These are phyloP conservation scores for Eimeria tenella DNA, from an alignment of 169 alveolate species.

Conservation along the genomic window DNA sequence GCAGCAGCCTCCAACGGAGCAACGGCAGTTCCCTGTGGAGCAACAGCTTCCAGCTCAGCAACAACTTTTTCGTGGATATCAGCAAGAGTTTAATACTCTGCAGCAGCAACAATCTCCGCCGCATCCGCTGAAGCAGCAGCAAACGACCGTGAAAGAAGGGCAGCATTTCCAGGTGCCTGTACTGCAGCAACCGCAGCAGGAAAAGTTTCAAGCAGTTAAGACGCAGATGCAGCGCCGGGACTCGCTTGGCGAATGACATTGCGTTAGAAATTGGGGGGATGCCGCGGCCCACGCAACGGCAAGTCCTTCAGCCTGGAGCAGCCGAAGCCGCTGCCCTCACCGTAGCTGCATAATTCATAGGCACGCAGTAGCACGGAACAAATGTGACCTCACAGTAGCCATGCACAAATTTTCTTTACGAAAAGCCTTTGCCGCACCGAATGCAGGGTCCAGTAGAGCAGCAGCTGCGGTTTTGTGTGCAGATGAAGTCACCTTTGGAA, in stretches of 20 bases:
- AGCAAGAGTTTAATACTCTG: constrained; percentile 18
- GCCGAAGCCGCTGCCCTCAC: no score
- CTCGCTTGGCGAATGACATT: no score
- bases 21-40: constrained; percentile 22
- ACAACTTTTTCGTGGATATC: constrained; percentile 1
- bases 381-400: no score
- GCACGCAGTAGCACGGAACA: no score
- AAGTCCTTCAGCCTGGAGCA: not conserved
- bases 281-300: not conserved
- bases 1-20: constrained; percentile 28
- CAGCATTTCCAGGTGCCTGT: not conserved
- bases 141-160: not conserved
- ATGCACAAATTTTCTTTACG: no score
- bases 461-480: not conserved
- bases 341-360: no score
- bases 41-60: not conserved
- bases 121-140: not conserved
- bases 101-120: constrained; percentile 5
- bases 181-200: constrained; percentile 5
- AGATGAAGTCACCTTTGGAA: not conserved
- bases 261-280: no score
- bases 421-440: not conserved
- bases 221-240: not conserved
- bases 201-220: not conserved
- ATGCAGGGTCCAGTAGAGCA: not conserved